phyloP scores from a whole-genome alignment of 2,329 filamentous ascomycete species.

The Alternaria arbusti region DNA sequence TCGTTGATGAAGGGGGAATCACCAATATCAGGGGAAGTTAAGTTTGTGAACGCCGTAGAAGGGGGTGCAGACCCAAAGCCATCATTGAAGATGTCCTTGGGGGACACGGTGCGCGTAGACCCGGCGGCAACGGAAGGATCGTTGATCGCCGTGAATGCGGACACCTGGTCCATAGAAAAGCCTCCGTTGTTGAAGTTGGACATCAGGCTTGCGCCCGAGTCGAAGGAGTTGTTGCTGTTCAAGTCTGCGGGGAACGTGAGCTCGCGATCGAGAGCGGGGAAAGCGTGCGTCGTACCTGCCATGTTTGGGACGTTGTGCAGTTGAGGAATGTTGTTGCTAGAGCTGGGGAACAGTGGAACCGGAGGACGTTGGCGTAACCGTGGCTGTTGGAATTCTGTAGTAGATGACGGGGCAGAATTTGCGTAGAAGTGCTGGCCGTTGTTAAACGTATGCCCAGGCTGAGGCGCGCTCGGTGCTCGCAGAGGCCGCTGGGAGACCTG shows the following conservation, averaged over 20 bases:
- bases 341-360: slow-evolving; percentile 72
- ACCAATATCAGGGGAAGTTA: slow-evolving; percentile 82
- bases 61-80: slow-evolving; percentile 77
- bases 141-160: slow-evolving; percentile 56
- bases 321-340: slow-evolving; percentile 62
- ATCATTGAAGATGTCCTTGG: slow-evolving; percentile 78
- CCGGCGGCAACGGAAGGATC: slow-evolving; percentile 46
- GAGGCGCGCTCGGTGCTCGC: slow-evolving; percentile 61
- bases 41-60: slow-evolving; percentile 78
- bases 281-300: slow-evolving; percentile 44
- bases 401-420: slow-evolving; percentile 68
- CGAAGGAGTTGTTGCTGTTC: slow-evolving; percentile 50
- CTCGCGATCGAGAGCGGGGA: slow-evolving; percentile 18
- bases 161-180: slow-evolving; percentile 38
- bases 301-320: slow-evolving; percentile 44
- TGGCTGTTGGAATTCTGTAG: slow-evolving; percentile 62
- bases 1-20: slow-evolving; percentile 77
- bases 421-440: slow-evolving; percentile 69
- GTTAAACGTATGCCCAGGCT: slow-evolving; percentile 65
- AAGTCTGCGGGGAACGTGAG: slow-evolving; percentile 46
- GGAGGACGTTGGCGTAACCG: slow-evolving; percentile 67
- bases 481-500: slow-evolving; percentile 51
- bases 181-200: slow-evolving; percentile 48
- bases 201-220: slow-evolving; percentile 57
- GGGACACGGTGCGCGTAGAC: slow-evolving; percentile 72